These are phyloP conservation scores for Aaosphaeria arxii DNA, from an alignment of 2,329 filamentous ascomycete genomes.

Conservation along the genomic window DNA sequence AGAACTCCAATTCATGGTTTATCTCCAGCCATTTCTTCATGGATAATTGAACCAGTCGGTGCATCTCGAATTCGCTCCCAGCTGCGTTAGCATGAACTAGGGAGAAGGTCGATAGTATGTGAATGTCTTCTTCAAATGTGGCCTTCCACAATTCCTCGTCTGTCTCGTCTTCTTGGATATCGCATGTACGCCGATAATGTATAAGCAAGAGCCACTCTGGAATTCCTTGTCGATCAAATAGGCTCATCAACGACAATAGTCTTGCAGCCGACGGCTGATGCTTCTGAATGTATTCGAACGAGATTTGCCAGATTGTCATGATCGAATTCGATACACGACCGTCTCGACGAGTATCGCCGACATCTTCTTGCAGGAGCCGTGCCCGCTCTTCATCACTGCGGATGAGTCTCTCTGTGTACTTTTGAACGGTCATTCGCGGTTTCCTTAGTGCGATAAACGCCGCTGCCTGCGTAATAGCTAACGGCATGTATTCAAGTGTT, in stretches of 20 bases:
- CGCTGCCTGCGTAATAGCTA: conserved; percentile 32
- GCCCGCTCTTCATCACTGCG: conserved; percentile 24
- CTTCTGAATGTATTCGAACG: conserved; percentile 28
- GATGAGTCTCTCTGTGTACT: conserved; percentile 40
- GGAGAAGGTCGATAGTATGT: conserved; percentile 6
- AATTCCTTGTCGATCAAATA: conserved; percentile 44
- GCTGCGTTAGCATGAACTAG: conserved; percentile 6
- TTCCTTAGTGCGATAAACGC: conserved; percentile 20
- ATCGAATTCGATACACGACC: conserved; percentile 29
- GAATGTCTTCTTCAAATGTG: conserved; percentile 5
- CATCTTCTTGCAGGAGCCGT: conserved; percentile 7
- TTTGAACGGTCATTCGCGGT: conserved; percentile 3
- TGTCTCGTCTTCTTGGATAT: background rate
- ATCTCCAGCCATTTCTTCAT: conserved; percentile 16
- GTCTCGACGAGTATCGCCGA: conserved; percentile 23
- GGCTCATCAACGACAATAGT: conserved; percentile 46
- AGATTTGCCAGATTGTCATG: conserved; percentile 30
- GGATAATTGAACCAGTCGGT: conserved; percentile 16
- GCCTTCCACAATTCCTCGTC: background rate
- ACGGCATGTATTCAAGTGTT: conserved; percentile 17
- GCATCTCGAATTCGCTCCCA: conserved; percentile 13
- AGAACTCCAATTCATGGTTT: conserved; percentile 19
- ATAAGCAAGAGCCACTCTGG: conserved; percentile 14
- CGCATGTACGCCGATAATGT: background rate
- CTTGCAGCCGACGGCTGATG: conserved; percentile 30